Evolutionary conservation across 2,329 filamentous ascomycete genomes (phyloP).

Genomic region (Aspergillus quadrilineatus): DNA sequence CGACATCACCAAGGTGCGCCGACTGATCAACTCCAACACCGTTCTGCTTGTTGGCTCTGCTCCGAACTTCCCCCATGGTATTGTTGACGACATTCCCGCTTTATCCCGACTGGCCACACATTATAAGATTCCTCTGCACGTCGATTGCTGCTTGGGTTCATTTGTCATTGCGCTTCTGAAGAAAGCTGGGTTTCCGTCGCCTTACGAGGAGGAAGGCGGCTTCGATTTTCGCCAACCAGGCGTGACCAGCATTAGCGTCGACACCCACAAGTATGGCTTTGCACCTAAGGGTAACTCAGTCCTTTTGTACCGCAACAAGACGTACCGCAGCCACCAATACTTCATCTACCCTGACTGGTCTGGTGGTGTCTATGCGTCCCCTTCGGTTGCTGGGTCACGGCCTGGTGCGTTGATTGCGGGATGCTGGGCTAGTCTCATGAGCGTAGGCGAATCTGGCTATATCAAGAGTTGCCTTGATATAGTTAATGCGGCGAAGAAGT

Average conservation of each 20-base stretch:
- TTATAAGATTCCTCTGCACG: slow-evolving; percentile 82
- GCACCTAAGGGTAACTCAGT: slow-evolving; percentile 97
- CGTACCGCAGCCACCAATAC: slow-evolving; percentile 86
- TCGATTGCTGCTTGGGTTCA: slow-evolving; percentile 95
- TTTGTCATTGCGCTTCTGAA: slow-evolving; percentile 92
- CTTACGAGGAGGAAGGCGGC: slow-evolving; percentile 65
- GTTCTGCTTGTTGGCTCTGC: slow-evolving; percentile 89
- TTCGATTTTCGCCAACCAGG: slow-evolving; percentile 95
- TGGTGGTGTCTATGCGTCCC: slow-evolving; percentile 92
- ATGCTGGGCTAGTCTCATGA: slow-evolving; percentile 92
- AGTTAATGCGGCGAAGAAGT: slow-evolving; percentile 79
- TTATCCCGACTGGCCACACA: slow-evolving; percentile 80
- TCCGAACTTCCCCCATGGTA: slow-evolving; percentile 96
- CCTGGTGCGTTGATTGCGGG: slow-evolving; percentile 93
- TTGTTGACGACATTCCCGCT: slow-evolving; percentile 88
- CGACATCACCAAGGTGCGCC: slow-evolving; percentile 71
- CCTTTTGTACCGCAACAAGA: slow-evolving; percentile 78
- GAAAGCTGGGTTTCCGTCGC: slow-evolving; percentile 75
- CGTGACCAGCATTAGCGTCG: slow-evolving; percentile 92
- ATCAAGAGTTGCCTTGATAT: slow-evolving; percentile 83
- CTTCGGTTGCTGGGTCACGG: slow-evolving; percentile 84
- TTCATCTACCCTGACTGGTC: slow-evolving; percentile 94
- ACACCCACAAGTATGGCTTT: slow-evolving; percentile 99
- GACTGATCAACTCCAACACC: slow-evolving; percentile 91
- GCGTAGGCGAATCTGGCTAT: slow-evolving; percentile 83